Percentiles rank a stretch among this genome's conserved stretches.
Evolutionary conservation across 2,329 filamentous ascomycete species (phyloP).

Genomic region (Botrytis porri): DNA sequence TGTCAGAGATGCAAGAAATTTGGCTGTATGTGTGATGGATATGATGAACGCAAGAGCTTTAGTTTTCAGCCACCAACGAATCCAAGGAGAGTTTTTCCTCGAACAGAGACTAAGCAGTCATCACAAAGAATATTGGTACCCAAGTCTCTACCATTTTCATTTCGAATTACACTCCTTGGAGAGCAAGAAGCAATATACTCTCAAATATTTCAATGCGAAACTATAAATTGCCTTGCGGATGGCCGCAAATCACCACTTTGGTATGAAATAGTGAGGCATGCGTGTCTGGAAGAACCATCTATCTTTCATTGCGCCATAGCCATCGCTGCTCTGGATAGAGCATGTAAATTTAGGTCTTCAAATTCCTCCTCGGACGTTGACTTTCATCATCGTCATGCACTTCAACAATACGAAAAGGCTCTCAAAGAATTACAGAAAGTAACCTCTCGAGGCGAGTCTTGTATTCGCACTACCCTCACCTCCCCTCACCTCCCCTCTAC

Average conservation of each 20-base stretch:
- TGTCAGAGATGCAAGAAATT: neutral
- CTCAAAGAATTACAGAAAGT: conserved; percentile 2
- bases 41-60: neutral
- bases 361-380: neutral
- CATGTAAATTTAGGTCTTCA: neutral
- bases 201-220: neutral
- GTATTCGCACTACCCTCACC: neutral
- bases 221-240: neutral
- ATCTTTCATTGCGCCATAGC: conserved; percentile 23
- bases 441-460: neutral
- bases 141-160: conserved; percentile 16
- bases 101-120: conserved; percentile 7
- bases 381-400: neutral
- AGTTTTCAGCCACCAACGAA: neutral
- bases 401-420: neutral
- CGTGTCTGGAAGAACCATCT: conserved; percentile 20
- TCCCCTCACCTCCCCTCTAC: neutral
- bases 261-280: conserved; percentile 22
- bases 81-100: neutral
- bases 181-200: conserved; percentile 3
- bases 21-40: neutral
- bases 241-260: conserved; percentile 15
- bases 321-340: conserved; percentile 20
- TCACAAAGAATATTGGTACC: conserved; percentile 23
- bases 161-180: conserved; percentile 17